Evolutionary conservation across 768 basidiomycete species (phyloP), one percentile per base, ranked within the genome.

Genomic region (Clitopilus passeckerianus): DNA sequence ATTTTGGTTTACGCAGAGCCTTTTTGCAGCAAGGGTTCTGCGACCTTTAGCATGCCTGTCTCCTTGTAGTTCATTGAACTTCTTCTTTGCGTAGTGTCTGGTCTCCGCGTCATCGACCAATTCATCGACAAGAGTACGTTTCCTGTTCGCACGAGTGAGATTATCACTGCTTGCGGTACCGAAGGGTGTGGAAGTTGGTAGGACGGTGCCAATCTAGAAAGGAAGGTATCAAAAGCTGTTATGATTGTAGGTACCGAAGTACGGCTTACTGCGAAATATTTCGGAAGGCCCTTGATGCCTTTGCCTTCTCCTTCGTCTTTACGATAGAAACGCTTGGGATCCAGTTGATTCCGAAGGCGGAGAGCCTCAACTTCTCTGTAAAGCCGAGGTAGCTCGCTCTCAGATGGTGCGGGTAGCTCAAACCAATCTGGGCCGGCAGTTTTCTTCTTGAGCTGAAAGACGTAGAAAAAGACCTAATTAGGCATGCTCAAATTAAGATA

Each of bases 321-420:
- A 61, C 86, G 78, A 74, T 95, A 92, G 74, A 95, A 95, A 20
- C 91, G 83, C 70, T 96, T 97, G 16, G 93, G 93, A 66, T 97
- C 95, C 18, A 97, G 81, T 59, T 93, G 89, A 68, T 93, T 93
- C 54, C 89, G 84, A 53, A 97, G 75, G 30, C 93, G 87, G 58
- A 95, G 76, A 0, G 95, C 89, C 69, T 95, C 91, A 10, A 93
- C 88, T 75, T 97, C 93, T 56, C 90, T 88, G 66, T 93, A 75
- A 41, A 95, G 72, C 35, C 85, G 81, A 34, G 92, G 90, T 15
- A 92, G 76, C 61, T 94, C 91, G 12, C 89, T 85, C 65, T 90
- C 89, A 14, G 83, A 72, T 20, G 93, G 93, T 16, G 90, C 87
- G 18, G 93, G 91, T 57, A 95, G 80, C 70, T 95, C 90, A 69